Evolutionary conservation across 2,329 filamentous ascomycete species (phyloP), one percentile per base, ranked within the genome.

Genomic region (Pseudogymnoascus verrucosus): DNA sequence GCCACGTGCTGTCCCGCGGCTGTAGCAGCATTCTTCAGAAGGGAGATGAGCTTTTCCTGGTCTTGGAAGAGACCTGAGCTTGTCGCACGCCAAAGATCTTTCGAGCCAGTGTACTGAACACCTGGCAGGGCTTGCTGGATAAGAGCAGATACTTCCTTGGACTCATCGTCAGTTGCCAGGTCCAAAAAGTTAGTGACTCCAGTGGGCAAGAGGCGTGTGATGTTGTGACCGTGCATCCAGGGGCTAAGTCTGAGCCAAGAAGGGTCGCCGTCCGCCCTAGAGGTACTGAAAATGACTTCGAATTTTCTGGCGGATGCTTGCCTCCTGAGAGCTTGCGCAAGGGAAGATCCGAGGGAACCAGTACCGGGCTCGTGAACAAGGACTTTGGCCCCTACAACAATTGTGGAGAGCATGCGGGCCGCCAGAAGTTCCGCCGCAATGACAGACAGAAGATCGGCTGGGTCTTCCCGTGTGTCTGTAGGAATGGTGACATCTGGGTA

Each of bases 21-120:
- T 51, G 61, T 51, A 54, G 61, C 26, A 57, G 61, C 61, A 62
- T 62, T 62, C 61, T 51, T 62, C 40, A 62, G 62, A 63, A 63
- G 44, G 28, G 44, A 60, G 47, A 63, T 40, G 36, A 59, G 62
- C 36, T 63, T 36, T 34, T 63, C 62, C 61, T 62, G 61, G 61
- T 62, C 61, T 62, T 62, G 61, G 61, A 62, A 62, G 61, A 62
- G 61, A 51, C 61, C 61, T 54, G 61, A 62, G 61, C 61, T 62
- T 62, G 61, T 62, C 23, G 61, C 61, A 62, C 61, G 61, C 61
- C 61, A 62, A 62, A 62, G 61, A 62, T 62, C 61, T 51, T 57
- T 62, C 61, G 61, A 54, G 61, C 61, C 61, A 51, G 39, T 62
- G 61, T 62, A 62, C 61, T 62, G 61, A 62, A 62, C 61, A 62